Percentiles rank a stretch among this genome's conserved stretches.
Evolutionary conservation across 1,284 basidiomycete genomes (phyloP).

Genomic region (Leccinum pachyderme): DNA sequence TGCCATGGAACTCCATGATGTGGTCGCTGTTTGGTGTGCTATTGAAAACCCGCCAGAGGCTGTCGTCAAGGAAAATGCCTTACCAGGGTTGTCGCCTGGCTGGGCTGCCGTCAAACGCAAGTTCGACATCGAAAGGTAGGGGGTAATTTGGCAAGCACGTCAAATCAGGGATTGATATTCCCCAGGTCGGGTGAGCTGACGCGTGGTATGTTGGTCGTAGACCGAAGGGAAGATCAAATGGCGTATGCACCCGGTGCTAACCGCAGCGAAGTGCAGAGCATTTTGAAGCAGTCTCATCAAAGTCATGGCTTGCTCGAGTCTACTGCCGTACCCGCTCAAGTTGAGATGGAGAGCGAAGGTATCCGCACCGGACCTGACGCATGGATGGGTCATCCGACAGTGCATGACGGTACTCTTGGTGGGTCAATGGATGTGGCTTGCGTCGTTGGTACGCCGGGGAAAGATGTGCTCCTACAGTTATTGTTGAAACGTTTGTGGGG

Average conservation of each 20-base stretch:
- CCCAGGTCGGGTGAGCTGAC: constrained; percentile 52
- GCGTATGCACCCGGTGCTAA: constrained; percentile 63
- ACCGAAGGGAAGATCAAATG: constrained; percentile 57
- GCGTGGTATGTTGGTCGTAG: constrained; percentile 74
- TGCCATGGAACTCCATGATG: constrained; percentile 83
- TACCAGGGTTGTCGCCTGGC: constrained; percentile 39
- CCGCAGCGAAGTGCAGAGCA: constrained; percentile 57
- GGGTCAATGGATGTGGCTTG: constrained; percentile 47
- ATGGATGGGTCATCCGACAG: constrained; percentile 19
- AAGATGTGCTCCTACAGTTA: constrained; percentile 44
- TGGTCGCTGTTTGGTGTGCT: constrained; percentile 79
- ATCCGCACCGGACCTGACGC: constrained; percentile 20
- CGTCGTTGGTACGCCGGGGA: constrained; percentile 58
- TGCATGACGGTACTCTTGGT: constrained; percentile 20
- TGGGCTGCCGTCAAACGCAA: constrained; percentile 54
- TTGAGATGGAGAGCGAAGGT: constrained; percentile 44
- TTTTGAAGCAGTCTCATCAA: constrained; percentile 41
- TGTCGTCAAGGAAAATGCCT: constrained; percentile 20
- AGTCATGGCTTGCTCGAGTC: constrained; percentile 46
- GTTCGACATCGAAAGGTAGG: constrained; percentile 70
- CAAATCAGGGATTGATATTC: constrained; percentile 3
- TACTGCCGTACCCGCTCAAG: constrained; percentile 49
- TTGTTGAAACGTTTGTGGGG: constrained; percentile 62
- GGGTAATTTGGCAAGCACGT: neutral
- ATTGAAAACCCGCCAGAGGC: constrained; percentile 58